Conservation (phyloP, 2,329 filamentous ascomycete genomes). For the Aspergillus fumigatiaffinis region DNA sequence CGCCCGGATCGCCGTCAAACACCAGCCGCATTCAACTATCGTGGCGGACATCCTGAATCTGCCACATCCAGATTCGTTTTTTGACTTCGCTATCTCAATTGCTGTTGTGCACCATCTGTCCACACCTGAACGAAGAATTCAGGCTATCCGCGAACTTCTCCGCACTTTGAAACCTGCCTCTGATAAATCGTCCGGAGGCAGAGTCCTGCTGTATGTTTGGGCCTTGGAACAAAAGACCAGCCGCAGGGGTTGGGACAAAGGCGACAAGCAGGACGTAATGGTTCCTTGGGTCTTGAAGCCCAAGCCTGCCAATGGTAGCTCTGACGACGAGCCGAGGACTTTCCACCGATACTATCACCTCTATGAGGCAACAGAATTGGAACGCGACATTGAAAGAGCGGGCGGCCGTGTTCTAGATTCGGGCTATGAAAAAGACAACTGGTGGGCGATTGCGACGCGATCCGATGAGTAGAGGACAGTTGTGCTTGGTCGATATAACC, state of each 20-base stretch:
- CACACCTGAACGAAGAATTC: conserved; percentile 66
- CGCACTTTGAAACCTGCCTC: conserved; percentile 51
- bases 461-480: conserved; percentile 14
- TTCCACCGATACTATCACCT: conserved; percentile 94
- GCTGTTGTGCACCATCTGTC: conserved; percentile 93
- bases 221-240: conserved; percentile 87
- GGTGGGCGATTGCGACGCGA: conserved; percentile 74
- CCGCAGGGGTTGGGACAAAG: conserved; percentile 82
- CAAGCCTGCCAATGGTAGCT: conserved; percentile 17
- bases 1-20: conserved; percentile 53
- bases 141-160: conserved; percentile 69
- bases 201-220: conserved; percentile 86
- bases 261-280: conserved; percentile 82
- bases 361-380: conserved; percentile 81
- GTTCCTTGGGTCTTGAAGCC: conserved; percentile 83
- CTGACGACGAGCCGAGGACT: conserved; percentile 43
- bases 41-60: conserved; percentile 81
- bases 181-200: conserved; percentile 47
- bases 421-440: conserved; percentile 97
- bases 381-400: conserved; percentile 68
- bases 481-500: conserved; percentile 12
- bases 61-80: conserved; percentile 63
- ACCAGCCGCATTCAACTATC: conserved; percentile 62
- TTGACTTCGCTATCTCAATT: conserved; percentile 91
- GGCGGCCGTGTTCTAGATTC: conserved; percentile 72